phyloP scores from a whole-genome alignment of 495 filamentous ascomycete genomes.

The Aspergillus avenaceus region DNA sequence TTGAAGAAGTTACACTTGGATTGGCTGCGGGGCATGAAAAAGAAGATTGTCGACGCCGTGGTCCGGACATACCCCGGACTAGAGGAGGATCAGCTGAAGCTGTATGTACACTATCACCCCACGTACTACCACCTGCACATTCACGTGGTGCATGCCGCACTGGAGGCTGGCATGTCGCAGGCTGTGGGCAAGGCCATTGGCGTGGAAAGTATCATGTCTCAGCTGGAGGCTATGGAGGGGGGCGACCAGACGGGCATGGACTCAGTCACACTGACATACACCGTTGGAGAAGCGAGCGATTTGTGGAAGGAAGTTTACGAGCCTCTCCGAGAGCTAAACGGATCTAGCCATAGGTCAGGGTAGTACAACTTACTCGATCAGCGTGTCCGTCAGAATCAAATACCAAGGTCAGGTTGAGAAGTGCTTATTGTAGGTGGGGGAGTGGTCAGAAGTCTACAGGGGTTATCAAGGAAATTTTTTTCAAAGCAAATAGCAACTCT shows the following conservation, averaged over 20 bases:
- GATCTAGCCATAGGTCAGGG: too few relatives aligned
- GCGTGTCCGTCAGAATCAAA: too few relatives aligned
- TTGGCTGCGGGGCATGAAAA: not conserved
- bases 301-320: not conserved
- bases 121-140: not conserved
- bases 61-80: not conserved
- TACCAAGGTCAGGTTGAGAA: too few relatives aligned
- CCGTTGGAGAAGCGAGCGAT: not conserved
- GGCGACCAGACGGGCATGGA: not conserved
- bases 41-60: not conserved
- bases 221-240: not conserved
- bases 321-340: not conserved
- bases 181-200: not conserved
- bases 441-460: too few relatives aligned
- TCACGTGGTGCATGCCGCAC: not conserved
- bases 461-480: too few relatives aligned
- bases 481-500: too few relatives aligned
- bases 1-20: not conserved
- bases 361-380: too few relatives aligned
- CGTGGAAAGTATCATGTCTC: not conserved
- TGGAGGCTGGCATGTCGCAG: not conserved
- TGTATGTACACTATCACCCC: not conserved
- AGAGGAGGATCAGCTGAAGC: not conserved
- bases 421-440: too few relatives aligned
- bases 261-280: not conserved